Percentiles rank a stretch among this genome's conserved stretches.
Conservation (phyloP, 345 rosid genomes). For the Boechera stricta region DNA sequence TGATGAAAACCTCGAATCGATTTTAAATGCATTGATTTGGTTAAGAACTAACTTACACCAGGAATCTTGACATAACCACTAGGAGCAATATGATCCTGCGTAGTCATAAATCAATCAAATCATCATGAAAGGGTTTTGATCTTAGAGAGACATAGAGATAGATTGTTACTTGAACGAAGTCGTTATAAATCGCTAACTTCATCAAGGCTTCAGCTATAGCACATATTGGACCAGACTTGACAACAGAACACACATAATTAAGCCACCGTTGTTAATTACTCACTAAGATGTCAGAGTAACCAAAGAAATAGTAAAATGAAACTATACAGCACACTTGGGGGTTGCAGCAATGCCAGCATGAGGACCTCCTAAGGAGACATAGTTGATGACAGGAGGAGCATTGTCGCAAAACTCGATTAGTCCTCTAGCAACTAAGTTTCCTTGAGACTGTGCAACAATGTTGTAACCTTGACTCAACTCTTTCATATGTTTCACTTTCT, state of each 20-base stretch:
- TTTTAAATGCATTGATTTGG: neutral
- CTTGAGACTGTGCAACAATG: conserved; percentile 92
- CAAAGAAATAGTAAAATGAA: conserved; percentile 2
- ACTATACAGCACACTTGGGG: conserved; percentile 74
- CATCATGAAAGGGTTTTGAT: neutral
- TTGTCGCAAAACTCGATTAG: conserved; percentile 78
- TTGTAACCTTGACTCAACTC: conserved; percentile 76
- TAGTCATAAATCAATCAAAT: conserved; percentile 24
- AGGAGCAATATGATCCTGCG: conserved; percentile 46
- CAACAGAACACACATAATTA: neutral
- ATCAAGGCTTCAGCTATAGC: conserved; percentile 25
- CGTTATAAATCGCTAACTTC: conserved; percentile 40
- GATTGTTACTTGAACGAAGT: conserved; percentile 42
- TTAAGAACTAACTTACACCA: conserved; percentile 26
- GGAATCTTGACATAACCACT: conserved; percentile 44
- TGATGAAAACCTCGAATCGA: neutral
- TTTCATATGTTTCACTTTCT: conserved; percentile 71
- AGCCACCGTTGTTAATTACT: neutral
- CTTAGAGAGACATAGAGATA: conserved; percentile 2
- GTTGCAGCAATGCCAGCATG: conserved; percentile 91
- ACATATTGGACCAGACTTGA: conserved; percentile 37
- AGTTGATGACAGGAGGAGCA: conserved; percentile 78
- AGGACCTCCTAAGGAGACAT: conserved; percentile 86
- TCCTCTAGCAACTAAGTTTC: conserved; percentile 86
- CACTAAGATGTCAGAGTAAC: neutral